Evolutionary conservation across 306 rosid genomes (phyloP).

Genomic region (Dalbergia oliveri): DNA sequence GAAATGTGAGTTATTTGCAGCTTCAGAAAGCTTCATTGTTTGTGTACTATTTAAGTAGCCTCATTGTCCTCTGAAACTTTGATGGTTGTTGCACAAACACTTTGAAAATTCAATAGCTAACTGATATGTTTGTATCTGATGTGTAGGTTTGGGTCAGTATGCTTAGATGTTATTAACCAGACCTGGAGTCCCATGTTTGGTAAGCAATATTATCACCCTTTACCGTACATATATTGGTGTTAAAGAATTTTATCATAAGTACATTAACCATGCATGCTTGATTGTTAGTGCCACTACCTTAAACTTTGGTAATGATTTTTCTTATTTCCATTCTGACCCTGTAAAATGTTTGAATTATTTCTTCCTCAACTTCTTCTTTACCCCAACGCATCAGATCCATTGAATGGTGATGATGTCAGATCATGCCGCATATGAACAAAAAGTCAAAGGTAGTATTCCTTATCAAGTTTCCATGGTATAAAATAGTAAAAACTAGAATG

Average conservation of each 20-base stretch:
- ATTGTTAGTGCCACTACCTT: conserved; percentile 28
- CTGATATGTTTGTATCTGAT: conserved; percentile 46
- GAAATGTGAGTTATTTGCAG: conserved; percentile 71
- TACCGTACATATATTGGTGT: background rate
- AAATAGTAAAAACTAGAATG: no score
- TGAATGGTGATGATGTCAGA: no score
- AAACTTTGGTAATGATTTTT: conserved; percentile 31
- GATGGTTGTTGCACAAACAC: conserved; percentile 18
- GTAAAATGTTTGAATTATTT: conserved; percentile 85
- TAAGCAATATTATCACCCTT: conserved; percentile 43
- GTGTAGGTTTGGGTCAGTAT: conserved; percentile 88
- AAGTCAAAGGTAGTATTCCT: no score
- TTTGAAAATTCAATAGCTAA: conserved; percentile 32
- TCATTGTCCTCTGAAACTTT: conserved; percentile 9
- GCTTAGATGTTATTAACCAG: conserved; percentile 94
- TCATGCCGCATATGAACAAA: no score
- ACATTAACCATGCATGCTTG: conserved; percentile 19
- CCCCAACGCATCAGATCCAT: conserved; percentile 89
- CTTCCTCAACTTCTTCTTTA: conserved; percentile 94
- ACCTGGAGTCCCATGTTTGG: conserved; percentile 98
- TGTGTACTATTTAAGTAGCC: conserved; percentile 25
- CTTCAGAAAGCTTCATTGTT: conserved; percentile 16
- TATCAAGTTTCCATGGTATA: no score
- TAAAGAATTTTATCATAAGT: background rate
- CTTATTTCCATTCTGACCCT: conserved; percentile 67